Evolutionary conservation across 306 rosid species (phyloP), one percentile per base, ranked within the genome.

Genomic region (Casuarina equisetifolia): DNA sequence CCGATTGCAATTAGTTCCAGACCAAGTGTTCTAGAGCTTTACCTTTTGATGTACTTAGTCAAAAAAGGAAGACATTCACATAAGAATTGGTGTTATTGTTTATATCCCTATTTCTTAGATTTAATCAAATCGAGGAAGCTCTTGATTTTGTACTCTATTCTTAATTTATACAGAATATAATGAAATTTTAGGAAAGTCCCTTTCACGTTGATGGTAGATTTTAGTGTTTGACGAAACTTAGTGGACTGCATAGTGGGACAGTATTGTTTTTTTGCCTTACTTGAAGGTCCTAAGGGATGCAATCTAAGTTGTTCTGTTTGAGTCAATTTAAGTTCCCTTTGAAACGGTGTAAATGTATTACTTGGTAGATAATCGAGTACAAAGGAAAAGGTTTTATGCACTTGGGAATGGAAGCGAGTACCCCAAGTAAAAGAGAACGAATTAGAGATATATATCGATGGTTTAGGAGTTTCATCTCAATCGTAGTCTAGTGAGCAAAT

Each of bases 1-100:
- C 68, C 76, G 76, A 69, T 48, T 69, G n/a, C 55, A 53, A 53
- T 74, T 78, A 11, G 58, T 40, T 58, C 72, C 76, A 46, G 40
- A 73, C 32, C 40, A 64, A 76, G 12, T 50, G 44, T 64, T 70
- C 71, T 69, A 49, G 43, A 76, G 64, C 36, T 49, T 79, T 48
- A 57, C 66, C 25, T 19, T 81, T 79, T 69, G 55, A 63, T 76
- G 74, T 69, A 39, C 10, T 51, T 67, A 10, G 44, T 57, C 73
- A 81, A 55, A 75, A 61, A 48, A 49, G 64, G 45, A 83, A 66
- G 74, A 61, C 69, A 76, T 35, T 76, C 73, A n/a, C 25, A 25
- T 32, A 51, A 51, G 17, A 51, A 51, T 51, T 51, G 57, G 5
- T 58, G 64, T 10, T 25, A n/a, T 58, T 58, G 38, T 25, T 25